phyloP scores from a whole-genome alignment of 371 early-diverging fungal genomes.

The Syncephalastrum contaminatum region DNA sequence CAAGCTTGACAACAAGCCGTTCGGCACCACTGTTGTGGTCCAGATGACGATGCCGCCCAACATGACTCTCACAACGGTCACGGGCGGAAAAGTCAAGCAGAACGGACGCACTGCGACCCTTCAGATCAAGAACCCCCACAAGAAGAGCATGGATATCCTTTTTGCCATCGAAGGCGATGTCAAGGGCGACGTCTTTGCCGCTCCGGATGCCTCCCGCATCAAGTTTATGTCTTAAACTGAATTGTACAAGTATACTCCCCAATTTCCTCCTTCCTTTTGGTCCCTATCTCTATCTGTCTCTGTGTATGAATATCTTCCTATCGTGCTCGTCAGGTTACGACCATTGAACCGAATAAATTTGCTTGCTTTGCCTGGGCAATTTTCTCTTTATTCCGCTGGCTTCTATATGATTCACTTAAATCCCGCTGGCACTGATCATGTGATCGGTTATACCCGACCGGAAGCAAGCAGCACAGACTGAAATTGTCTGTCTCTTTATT shows the following conservation, averaged over 20 bases:
- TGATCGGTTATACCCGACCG: background rate
- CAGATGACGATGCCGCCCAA: constrained; percentile 28
- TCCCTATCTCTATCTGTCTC: no score
- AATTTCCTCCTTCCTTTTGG: no score
- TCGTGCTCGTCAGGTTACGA: no score
- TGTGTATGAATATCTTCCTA: no score
- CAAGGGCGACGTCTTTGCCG: constrained; percentile 30
- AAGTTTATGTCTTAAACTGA: constrained; percentile 14
- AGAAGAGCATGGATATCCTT: constrained; percentile 19
- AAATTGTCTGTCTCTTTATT: constrained; percentile 4
- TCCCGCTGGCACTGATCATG: background rate
- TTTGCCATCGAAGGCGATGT: constrained; percentile 24
- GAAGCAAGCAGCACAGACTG: background rate
- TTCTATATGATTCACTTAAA: background rate
- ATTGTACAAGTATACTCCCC: no score
- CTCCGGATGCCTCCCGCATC: constrained; percentile 25
- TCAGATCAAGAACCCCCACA: constrained; percentile 21
- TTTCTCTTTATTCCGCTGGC: no score
- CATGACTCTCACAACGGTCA: constrained; percentile 18
- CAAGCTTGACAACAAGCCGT: constrained; percentile 22
- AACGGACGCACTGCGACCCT: constrained; percentile 25
- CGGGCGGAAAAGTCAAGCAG: constrained; percentile 28
- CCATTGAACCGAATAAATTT: no score
- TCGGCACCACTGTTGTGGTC: constrained; percentile 21
- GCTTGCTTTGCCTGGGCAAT: no score